Conservation (phyloP, 169 alveolate species). For the Eimeria praecox region DNA sequence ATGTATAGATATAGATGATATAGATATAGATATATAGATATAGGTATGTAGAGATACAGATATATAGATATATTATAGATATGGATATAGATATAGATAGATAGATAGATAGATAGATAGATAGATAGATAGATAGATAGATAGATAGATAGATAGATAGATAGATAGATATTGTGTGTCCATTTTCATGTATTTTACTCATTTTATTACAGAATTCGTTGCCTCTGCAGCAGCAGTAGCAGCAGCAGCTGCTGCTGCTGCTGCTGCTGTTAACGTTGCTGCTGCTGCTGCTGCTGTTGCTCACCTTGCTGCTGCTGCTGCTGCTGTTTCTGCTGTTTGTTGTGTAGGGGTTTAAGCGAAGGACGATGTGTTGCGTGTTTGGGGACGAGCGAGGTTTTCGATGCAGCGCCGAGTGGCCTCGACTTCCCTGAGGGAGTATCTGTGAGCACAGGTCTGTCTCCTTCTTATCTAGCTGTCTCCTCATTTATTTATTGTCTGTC, state of each 20-base stretch:
- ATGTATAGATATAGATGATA: no score
- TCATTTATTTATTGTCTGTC: background rate
- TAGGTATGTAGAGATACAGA: no score
- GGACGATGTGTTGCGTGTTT: slow-evolving; percentile 91
- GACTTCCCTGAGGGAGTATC: slow-evolving; percentile 91
- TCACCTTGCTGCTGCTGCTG: background rate
- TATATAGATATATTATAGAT: no score
- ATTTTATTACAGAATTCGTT: background rate
- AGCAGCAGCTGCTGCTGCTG: no score
- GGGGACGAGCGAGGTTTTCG: slow-evolving; percentile 89
- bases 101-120: no score
- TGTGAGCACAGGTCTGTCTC: slow-evolving; percentile 75
- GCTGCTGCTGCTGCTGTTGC: background rate
- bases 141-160: no score
- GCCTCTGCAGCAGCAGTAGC: no score
- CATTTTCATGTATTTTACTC: no score
- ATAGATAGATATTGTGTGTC: no score
- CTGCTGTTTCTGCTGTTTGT: background rate
- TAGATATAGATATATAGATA: no score
- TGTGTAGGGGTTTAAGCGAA: slow-evolving; percentile 87
- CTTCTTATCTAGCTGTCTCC: background rate
- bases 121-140: no score
- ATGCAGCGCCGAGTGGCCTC: slow-evolving; percentile 87
- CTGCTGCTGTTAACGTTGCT: background rate
- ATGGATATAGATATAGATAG: no score